Conservation (phyloP, 306 rosid genomes). For the Vigna hirtella region DNA sequence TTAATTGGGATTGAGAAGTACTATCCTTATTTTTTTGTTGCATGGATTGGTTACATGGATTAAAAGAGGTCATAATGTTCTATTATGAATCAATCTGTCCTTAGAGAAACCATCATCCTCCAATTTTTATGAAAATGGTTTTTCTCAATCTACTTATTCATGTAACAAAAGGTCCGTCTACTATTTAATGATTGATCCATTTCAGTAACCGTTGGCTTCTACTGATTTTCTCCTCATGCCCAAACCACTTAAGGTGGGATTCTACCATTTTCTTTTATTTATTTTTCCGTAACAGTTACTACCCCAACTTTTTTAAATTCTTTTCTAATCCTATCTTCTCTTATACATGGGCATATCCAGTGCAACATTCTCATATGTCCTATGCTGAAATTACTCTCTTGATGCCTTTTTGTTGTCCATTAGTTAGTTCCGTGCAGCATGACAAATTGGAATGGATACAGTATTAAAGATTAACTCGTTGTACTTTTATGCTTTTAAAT, state of each 20-base stretch:
- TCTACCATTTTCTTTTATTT: not conserved
- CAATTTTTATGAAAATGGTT: not conserved
- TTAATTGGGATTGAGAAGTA: not conserved
- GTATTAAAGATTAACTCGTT: conserved; percentile 4
- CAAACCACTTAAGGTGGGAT: not conserved
- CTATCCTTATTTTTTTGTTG: not conserved
- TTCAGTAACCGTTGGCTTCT: not conserved
- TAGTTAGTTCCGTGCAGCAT: not conserved
- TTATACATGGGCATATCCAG: not conserved
- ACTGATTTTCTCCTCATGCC: not conserved
- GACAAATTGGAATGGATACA: conserved; percentile 8
- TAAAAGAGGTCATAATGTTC: not conserved
- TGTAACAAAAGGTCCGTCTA: no score
- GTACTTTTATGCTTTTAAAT: conserved; percentile 28
- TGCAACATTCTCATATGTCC: not conserved
- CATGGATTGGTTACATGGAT: not conserved
- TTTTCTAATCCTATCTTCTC: not conserved
- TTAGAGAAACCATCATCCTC: not conserved
- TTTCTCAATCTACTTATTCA: not conserved
- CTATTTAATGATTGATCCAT: not conserved
- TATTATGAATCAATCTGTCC: not conserved
- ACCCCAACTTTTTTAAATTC: not conserved
- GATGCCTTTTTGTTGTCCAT: not conserved
- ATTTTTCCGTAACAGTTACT: not conserved
- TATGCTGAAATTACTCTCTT: not conserved